Conservation (phyloP, 1,284 basidiomycete genomes). For the Tylopilus sp. region DNA sequence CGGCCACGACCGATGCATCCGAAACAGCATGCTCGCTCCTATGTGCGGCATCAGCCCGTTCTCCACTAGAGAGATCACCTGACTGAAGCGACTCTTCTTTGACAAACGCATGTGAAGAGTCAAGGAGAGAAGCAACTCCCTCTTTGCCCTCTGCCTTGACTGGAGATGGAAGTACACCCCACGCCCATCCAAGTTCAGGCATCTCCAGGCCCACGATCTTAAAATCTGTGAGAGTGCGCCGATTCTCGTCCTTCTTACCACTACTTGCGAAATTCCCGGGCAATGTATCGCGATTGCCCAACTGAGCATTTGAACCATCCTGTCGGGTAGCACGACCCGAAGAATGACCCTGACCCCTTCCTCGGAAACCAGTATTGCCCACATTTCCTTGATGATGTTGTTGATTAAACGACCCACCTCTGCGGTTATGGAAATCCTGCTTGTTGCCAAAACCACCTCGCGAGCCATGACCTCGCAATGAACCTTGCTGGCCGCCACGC, state of each 20-base stretch:
- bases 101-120: slow-evolving; percentile 32
- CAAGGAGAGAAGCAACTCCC: slow-evolving; percentile 31
- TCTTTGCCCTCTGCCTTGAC: slow-evolving; percentile 41
- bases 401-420: slow-evolving; percentile 61
- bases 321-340: slow-evolving; percentile 52
- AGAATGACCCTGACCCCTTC: slow-evolving; percentile 41
- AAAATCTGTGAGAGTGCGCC: slow-evolving; percentile 92
- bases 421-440: slow-evolving; percentile 60
- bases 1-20: slow-evolving; percentile 26
- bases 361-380: slow-evolving; percentile 46
- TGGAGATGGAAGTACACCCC: slow-evolving; percentile 54
- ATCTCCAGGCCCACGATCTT: slow-evolving; percentile 90
- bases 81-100: slow-evolving; percentile 45
- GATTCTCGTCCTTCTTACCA: slow-evolving; percentile 78
- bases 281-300: slow-evolving; percentile 45
- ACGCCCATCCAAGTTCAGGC: slow-evolving; percentile 67
- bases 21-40: slow-evolving; percentile 33
- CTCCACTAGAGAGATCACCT: slow-evolving; percentile 29
- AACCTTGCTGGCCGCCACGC: slow-evolving; percentile 33
- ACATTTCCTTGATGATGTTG: slow-evolving; percentile 44
- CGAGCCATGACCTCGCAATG: slow-evolving; percentile 59
- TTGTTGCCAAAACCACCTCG: slow-evolving; percentile 60
- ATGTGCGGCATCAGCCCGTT: slow-evolving; percentile 27
- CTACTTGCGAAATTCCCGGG: slow-evolving; percentile 43
- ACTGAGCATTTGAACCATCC: slow-evolving; percentile 43